Evolutionary conservation across 2,329 filamentous ascomycete species (phyloP).

Genomic region (Aspergillus quadrilineatus): DNA sequence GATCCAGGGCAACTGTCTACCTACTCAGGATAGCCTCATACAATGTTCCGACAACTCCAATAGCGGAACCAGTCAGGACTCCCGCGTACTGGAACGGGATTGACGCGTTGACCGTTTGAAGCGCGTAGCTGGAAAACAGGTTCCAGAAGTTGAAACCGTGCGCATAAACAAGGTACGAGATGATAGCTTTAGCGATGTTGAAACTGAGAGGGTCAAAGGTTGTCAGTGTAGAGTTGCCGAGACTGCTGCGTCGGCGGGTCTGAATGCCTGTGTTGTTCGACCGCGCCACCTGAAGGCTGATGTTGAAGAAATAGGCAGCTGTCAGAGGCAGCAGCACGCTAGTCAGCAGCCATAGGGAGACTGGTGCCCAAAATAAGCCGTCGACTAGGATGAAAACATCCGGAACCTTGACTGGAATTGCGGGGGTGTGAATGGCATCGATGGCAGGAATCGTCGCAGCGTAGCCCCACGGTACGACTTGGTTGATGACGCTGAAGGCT

Average conservation of each 20-base stretch:
- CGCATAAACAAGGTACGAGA: conserved; percentile 77
- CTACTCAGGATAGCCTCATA: conserved; percentile 50
- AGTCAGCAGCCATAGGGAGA: conserved; percentile 73
- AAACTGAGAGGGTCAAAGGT: conserved; percentile 81
- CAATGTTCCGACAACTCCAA: conserved; percentile 43
- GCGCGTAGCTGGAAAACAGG: conserved; percentile 35
- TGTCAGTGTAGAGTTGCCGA: conserved; percentile 16
- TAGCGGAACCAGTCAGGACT: conserved; percentile 42
- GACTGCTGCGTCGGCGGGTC: conserved; percentile 21
- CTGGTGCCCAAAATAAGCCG: conserved; percentile 78
- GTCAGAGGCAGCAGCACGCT: conserved; percentile 68
- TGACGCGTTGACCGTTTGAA: conserved; percentile 38
- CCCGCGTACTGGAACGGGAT: conserved; percentile 42
- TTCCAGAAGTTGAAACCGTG: conserved; percentile 44
- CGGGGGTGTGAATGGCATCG: conserved; percentile 54
- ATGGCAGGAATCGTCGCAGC: conserved; percentile 70
- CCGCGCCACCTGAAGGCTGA: conserved; percentile 58
- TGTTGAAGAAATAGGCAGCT: conserved; percentile 86
- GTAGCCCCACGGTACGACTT: conserved; percentile 70
- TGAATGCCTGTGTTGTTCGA: conserved; percentile 23
- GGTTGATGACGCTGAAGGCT: conserved; percentile 65
- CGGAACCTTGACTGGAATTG: conserved; percentile 67
- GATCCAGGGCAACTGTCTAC: conserved; percentile 21
- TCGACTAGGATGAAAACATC: conserved; percentile 79
- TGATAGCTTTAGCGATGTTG: conserved; percentile 80